Evolutionary conservation across 2,329 filamentous ascomycete genomes (phyloP).

Genomic region (Amauroascus niger): DNA sequence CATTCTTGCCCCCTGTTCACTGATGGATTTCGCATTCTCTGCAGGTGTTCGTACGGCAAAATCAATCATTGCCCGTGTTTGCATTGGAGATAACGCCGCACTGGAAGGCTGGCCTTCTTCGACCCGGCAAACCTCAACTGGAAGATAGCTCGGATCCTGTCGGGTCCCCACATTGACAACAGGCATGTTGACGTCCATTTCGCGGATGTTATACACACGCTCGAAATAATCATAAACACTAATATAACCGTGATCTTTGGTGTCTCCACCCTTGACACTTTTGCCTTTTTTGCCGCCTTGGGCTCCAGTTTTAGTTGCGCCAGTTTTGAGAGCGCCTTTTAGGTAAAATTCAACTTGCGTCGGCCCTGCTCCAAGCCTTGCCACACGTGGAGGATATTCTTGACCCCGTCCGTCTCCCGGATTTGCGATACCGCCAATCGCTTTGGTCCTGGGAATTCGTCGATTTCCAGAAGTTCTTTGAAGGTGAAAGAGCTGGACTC

Average conservation of each 20-base stretch:
- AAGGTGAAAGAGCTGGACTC: constrained; percentile 36
- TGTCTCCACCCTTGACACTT: not conserved
- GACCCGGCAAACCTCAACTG: constrained; percentile 56
- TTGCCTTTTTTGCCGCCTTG: constrained; percentile 23
- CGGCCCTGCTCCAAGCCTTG: constrained; percentile 39
- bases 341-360: constrained; percentile 49
- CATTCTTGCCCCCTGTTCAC: constrained; percentile 43
- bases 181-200: constrained; percentile 36
- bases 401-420: constrained; percentile 29
- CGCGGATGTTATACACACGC: not conserved
- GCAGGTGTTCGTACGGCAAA: constrained; percentile 61
- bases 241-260: constrained; percentile 35
- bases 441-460: constrained; percentile 34
- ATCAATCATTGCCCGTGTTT: constrained; percentile 59
- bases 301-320: constrained; percentile 13
- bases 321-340: constrained; percentile 19
- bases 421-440: constrained; percentile 40
- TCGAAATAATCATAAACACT: constrained; percentile 46
- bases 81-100: constrained; percentile 48
- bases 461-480: constrained; percentile 27
- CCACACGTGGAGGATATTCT: constrained; percentile 31
- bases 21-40: constrained; percentile 58
- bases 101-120: constrained; percentile 55
- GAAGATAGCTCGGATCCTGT: constrained; percentile 53
- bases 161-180: constrained; percentile 57